Evolutionary conservation across 1,284 basidiomycete genomes (phyloP), one percentile per base, ranked within the genome.

Genomic region (Cutaneotrichosporon dermatis): DNA sequence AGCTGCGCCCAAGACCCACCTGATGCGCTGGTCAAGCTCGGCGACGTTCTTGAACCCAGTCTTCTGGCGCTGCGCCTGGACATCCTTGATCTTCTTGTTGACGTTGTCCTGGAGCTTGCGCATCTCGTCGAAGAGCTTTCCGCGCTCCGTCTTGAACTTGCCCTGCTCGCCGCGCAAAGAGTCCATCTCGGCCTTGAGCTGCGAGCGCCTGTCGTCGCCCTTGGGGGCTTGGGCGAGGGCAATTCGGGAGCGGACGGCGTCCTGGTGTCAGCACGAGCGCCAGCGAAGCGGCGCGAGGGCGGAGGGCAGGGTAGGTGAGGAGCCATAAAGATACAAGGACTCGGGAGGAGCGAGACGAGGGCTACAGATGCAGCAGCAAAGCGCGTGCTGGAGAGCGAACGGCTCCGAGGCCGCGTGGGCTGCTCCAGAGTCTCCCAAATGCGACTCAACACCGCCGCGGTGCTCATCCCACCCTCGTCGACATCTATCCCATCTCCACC

Each of bases 11-110:
- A n/a, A n/a, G n/a, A n/a, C 86, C 41, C 79, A 91, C 92, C 83
- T 84, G 77, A 98, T 88, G 62, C 88, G 88, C 48, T 84, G 82
- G 70, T 99, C 94, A 55, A 98, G 84, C 57, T 99, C 95, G n/a
- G 83, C 85, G 33, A 89, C 85, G 44, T 84, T 87, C 80, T 89
- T 94, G 82, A 85, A 97, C n/a, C 85, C 81, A 0, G 85, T 82
- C 79, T 96, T 98, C 55, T 83, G 79, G 76, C 88, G 90, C 36
- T 88, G 83, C 41, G 88, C 83, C 74, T 97, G 88, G 63, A 97
- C 82, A 69, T 93, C 92, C 79, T 95, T 94, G 74, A 89, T 84
- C 90, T 93, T 97, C 80, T 89, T 90, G 71, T 85, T 81, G 54
- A 95, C 83, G 48, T 76, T 80, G 13, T 97, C 94, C 74, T 97